Evolutionary conservation across 169 alveolate species (phyloP), one percentile per base, ranked within the genome.

Genomic region (Theileria orientalis): DNA sequence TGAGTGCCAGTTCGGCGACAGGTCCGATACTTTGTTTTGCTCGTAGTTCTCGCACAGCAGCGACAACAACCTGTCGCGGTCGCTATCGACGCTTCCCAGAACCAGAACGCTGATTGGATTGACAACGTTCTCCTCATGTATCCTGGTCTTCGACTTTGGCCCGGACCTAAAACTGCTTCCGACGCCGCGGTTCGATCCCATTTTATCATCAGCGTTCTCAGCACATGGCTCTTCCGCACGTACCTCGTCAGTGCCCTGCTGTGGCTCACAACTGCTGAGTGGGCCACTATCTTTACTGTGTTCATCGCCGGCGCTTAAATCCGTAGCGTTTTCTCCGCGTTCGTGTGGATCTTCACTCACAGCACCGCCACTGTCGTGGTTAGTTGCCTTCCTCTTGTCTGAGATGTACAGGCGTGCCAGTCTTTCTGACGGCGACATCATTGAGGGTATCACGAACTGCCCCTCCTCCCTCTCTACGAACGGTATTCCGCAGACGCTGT

Each of bases 1-100:
- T n/a, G 73, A 51, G 30, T 78, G 80, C 86, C 86, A 78, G 35
- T 78, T 78, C 2, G 83, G 83, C 2, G 86, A 70, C 16, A 71
- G n/a, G 1, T 64, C 33, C 2, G 66, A 25, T 27, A 40, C 32
- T 63, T 52, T 41, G 11, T 29, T 25, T 32, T 63, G 71, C 13
- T 69, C 27, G 7, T 49, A 49, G 25, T 49, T 49, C 60, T 49
- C 60, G 0, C 68, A 60, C 6, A 69, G 74, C 68, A 6, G 29
- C 1, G 76, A 59, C 30, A 64, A 29, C 68, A 78, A 44, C 46
- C 33, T 70, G 19, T 29, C 21, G 35, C 74, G 67, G 41, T 49
- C 57, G 7, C 76, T 40, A 19, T 49, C 86, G 14, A 78, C 74
- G 19, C 83, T 78, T 6, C 83, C 83, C 54, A 78, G 19, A 46